phyloP scores from a whole-genome alignment of 768 basidiomycete species.

The Tremella mesenterica region DNA sequence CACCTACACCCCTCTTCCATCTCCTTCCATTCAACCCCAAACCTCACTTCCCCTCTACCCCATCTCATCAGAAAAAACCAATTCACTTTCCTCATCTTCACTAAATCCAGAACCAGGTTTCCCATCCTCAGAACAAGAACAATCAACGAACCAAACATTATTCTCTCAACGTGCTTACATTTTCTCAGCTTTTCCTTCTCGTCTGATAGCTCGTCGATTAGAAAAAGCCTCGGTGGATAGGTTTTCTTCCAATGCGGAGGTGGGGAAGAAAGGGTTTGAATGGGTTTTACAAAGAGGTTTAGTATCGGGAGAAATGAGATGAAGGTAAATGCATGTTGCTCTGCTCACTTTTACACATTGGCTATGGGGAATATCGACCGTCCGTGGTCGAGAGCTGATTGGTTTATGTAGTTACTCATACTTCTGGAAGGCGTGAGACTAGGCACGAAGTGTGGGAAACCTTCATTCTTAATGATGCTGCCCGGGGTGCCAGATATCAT shows the following conservation, averaged over 20 bases:
- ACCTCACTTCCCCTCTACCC: not conserved
- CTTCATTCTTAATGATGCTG: too few relatives aligned
- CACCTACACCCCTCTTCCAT: conserved; percentile 63
- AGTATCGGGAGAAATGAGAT: too few relatives aligned
- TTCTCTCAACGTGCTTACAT: conserved; percentile 90
- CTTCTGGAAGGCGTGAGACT: too few relatives aligned
- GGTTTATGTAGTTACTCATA: too few relatives aligned
- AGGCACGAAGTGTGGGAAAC: too few relatives aligned
- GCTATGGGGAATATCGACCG: too few relatives aligned
- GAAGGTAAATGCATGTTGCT: too few relatives aligned
- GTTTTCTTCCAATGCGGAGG: conserved; percentile 83
- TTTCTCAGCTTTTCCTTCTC: conserved; percentile 29
- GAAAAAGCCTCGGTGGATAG: conserved; percentile 80
- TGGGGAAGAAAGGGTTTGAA: conserved; percentile 81
- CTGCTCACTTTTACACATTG: too few relatives aligned
- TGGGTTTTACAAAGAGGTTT: conserved; percentile 51
- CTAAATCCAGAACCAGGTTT: not conserved
- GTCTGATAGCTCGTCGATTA: conserved; percentile 61
- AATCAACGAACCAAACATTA: conserved; percentile 31
- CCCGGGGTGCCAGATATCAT: too few relatives aligned
- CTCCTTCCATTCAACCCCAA: not conserved
- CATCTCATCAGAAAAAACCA: not conserved
- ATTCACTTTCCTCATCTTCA: too few relatives aligned
- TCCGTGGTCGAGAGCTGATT: too few relatives aligned
- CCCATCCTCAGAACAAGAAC: not conserved